Evolutionary conservation across 495 filamentous ascomycete species (phyloP).

Genomic region (Neohortaea acidophila): DNA sequence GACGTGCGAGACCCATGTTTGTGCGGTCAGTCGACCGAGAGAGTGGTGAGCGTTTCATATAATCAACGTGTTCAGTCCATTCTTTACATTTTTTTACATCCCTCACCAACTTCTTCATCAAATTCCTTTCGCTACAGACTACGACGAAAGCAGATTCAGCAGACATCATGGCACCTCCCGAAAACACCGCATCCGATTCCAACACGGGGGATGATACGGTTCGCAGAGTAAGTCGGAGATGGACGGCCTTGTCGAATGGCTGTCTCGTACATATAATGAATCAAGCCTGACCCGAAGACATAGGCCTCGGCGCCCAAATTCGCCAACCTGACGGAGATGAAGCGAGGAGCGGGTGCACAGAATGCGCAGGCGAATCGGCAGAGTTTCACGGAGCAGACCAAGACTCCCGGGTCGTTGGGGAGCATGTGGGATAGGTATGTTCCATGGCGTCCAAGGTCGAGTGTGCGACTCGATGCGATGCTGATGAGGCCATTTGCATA

Average conservation of each 20-base stretch:
- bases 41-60: too few species aligned
- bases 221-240: constrained; percentile 2
- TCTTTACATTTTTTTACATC: too few species aligned
- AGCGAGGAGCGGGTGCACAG: neutral
- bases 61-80: too few species aligned
- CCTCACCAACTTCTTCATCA: too few species aligned
- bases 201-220: neutral
- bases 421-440: constrained; percentile 1
- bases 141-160: too few species aligned
- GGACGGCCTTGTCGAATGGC: too few species aligned
- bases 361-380: neutral
- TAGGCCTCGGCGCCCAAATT: neutral
- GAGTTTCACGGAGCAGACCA: neutral
- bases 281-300: neutral
- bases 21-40: too few species aligned
- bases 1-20: too few species aligned
- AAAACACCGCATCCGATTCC: neutral
- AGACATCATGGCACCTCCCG: neutral
- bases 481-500: too few species aligned
- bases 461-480: too few species aligned
- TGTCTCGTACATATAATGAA: neutral
- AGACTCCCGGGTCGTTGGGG: neutral
- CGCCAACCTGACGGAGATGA: neutral
- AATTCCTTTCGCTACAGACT: too few species aligned
- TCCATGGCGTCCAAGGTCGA: too few species aligned